Evolutionary conservation across 805 yeast species (phyloP), one percentile per base, ranked within the genome.

Genomic region (Kockiozyma suomiensis): DNA sequence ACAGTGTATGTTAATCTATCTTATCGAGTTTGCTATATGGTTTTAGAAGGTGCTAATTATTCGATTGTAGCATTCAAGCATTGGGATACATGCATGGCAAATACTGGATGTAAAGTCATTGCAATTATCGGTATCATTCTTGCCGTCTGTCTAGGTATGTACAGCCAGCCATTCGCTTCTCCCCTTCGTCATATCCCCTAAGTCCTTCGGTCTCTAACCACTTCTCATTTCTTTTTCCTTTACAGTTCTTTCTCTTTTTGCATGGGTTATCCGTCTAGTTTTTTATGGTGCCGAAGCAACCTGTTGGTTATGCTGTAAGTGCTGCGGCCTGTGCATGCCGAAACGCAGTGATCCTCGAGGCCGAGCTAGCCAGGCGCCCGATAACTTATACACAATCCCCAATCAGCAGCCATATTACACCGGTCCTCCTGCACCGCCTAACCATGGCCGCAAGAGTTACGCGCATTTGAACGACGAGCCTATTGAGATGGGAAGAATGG

Each of bases 61-160:
- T 48, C 38, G 8, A 28, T 35, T 38, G 46, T 21, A 48, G 69
- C 87, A 4, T 86, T 86, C 76, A 82, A 78, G 69, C 66, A 72
- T 54, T 88, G 96, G 94, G 83, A 85, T 69, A 82, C 88, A 1
- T 89, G 96, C 74, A 88, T 87, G 93, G 86, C 80, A 69, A 86
- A 87, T 72, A 84, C 75, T 47, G 78, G 85, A 49, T 89, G 96
- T 73, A 89, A 88, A 70, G 82, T 88, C 58, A 82, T 86, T 21
- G 92, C 88, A 3, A 88, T 88, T 46, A 88, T 87, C 13, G 86
- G 88, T 2, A 85, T 88, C 2, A 82, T 77, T 0, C 68, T 89
- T 12, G 93, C 85, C 0, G 77, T 71, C 0, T 66, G 88, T 1
- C 59, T 87, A 0, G 47, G 66, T 55, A 60, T 28, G 67, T 60